Conservation (phyloP, 176 grass and related monocot genomes). For the Bonia amplexicaulis region DNA sequence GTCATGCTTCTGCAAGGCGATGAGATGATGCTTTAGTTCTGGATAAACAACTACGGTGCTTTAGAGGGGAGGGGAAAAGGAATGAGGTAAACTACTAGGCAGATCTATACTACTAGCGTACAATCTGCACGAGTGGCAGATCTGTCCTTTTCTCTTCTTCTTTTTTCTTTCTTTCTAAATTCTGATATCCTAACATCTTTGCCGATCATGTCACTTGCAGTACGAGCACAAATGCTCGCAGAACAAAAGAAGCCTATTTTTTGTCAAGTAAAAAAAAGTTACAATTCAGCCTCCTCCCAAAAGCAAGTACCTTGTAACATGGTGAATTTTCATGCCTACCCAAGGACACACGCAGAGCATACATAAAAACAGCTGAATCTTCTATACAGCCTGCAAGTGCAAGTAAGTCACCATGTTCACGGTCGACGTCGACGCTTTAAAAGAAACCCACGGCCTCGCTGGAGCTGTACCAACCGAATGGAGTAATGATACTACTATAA, state of each 20-base stretch:
- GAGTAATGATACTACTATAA: neutral
- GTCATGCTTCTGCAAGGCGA: constrained; percentile 3
- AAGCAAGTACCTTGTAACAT: neutral
- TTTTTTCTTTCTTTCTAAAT: neutral
- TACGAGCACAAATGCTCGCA: neutral
- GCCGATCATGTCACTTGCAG: constrained; percentile 5
- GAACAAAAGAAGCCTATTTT: neutral
- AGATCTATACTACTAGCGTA: neutral
- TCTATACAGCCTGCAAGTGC: neutral
- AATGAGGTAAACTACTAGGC: neutral
- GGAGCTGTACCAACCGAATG: constrained; percentile 29
- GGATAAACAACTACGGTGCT: too few relatives aligned
- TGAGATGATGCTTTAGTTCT: constrained; percentile 6
- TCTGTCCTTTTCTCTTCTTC: neutral
- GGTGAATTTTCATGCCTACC: neutral
- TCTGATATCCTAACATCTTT: neutral
- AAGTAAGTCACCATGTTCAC: neutral
- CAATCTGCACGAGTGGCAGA: neutral
- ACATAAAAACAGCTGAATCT: neutral
- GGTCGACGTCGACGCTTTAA: neutral
- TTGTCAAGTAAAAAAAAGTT: too few relatives aligned
- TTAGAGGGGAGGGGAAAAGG: too few relatives aligned
- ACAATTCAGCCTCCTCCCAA: neutral
- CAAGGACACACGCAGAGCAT: neutral
- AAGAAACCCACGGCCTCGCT: constrained; percentile 14